Percentiles rank a stretch among this genome's conserved stretches.
phyloP scores from a whole-genome alignment of 2,329 filamentous ascomycete species.

The Diaporthe vexans region DNA sequence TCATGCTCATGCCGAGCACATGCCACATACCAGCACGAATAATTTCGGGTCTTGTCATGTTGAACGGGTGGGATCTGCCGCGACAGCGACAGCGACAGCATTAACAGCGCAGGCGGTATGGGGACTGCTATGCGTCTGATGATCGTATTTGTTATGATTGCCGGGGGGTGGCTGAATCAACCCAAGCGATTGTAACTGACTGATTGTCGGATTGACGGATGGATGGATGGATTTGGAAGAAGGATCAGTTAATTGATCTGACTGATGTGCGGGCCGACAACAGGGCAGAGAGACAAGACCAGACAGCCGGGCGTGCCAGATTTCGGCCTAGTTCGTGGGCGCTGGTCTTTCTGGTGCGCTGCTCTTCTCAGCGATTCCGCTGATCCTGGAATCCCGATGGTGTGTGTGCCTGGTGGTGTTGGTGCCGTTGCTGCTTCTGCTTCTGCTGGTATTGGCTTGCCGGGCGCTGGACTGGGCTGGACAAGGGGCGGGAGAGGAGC shows the following conservation, averaged over 20 bases:
- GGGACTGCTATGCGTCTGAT: conserved; percentile 26
- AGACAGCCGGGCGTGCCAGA: conserved; percentile 22
- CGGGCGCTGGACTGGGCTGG: neutral
- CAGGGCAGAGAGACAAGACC: conserved; percentile 8
- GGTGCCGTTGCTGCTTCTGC: neutral
- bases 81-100: conserved; percentile 36
- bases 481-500: conserved; percentile 24
- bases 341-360: neutral
- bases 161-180: conserved; percentile 26
- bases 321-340: conserved; percentile 4
- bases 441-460: neutral
- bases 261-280: neutral
- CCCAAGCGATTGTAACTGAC: conserved; percentile 20
- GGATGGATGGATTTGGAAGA: conserved; percentile 20
- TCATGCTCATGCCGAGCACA: conserved; percentile 30
- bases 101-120: conserved; percentile 32
- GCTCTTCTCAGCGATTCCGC: conserved; percentile 1
- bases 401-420: neutral
- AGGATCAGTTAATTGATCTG: conserved; percentile 22
- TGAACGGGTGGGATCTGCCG: conserved; percentile 49
- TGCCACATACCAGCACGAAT: conserved; percentile 70
- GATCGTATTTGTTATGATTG: conserved; percentile 28
- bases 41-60: conserved; percentile 72
- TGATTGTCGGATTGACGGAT: conserved; percentile 12
- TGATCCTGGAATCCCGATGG: conserved; percentile 3